Evolutionary conservation across 495 filamentous ascomycete species (phyloP).

Genomic region (Aspergillus cavernicola): DNA sequence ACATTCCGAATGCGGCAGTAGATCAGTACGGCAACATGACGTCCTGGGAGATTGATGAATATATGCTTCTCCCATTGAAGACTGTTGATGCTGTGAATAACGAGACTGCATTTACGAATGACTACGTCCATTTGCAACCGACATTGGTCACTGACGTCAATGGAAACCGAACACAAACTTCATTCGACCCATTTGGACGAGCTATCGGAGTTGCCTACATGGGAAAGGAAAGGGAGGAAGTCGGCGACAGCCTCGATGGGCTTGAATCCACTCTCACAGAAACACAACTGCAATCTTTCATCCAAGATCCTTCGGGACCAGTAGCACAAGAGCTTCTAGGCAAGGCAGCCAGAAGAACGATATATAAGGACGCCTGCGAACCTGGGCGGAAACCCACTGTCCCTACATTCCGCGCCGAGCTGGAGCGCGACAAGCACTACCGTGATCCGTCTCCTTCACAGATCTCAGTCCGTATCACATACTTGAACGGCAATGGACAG

Average conservation of each 20-base stretch:
- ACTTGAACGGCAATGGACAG: not conserved
- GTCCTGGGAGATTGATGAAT: not conserved
- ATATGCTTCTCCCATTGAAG: constrained; percentile 2
- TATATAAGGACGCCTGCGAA: too few species aligned
- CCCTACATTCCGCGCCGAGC: not conserved
- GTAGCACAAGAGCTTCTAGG: constrained; percentile 17
- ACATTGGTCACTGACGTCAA: constrained; percentile 16
- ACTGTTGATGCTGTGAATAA: not conserved
- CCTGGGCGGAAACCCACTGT: not conserved
- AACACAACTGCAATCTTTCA: not conserved
- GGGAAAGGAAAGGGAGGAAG: constrained; percentile 17
- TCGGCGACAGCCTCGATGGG: constrained; percentile 20
- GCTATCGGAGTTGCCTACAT: constrained; percentile 20
- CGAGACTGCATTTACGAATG: not conserved
- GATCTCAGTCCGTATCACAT: not conserved
- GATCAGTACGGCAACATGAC: too few species aligned
- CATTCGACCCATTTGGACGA: constrained; percentile 17
- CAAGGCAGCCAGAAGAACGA: not conserved
- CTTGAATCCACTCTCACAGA: constrained; percentile 6
- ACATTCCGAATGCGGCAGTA: too few species aligned
- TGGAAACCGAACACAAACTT: constrained; percentile 12
- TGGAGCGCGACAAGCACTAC: not conserved
- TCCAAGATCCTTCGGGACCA: constrained; percentile 1
- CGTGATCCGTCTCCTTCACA: not conserved
- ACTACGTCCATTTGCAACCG: constrained; percentile 18